A percentile compares a stretch with the other conserved stretches of the same genome.
phyloP scores from a whole-genome alignment of 108 stramenopile species.

The Fragilaria crotonensis region DNA sequence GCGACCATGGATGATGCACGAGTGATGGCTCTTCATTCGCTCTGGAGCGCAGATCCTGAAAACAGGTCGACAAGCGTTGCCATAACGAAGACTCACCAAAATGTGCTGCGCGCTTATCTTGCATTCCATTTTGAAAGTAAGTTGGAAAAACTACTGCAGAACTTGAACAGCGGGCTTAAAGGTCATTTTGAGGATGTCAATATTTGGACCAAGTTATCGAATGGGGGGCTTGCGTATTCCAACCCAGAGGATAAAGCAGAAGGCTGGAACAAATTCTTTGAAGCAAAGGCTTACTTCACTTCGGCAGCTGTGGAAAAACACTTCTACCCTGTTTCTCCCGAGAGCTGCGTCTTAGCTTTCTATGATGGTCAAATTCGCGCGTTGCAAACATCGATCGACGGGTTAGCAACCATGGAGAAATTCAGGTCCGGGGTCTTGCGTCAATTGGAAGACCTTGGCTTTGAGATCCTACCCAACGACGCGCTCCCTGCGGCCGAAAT shows the following conservation, averaged over 20 bases:
- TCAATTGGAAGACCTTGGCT: constrained; percentile 58
- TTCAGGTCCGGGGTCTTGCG: constrained; percentile 41
- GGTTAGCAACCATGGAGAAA: constrained; percentile 34
- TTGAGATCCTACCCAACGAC: constrained; percentile 22
- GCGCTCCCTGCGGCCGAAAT: constrained; percentile 9
- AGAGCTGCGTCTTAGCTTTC: constrained; percentile 75
- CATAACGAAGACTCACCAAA: constrained; percentile 45
- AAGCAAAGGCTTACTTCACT: constrained; percentile 59
- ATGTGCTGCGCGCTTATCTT: constrained; percentile 52
- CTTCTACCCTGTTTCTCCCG: constrained; percentile 75
- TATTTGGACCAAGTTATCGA: constrained; percentile 69
- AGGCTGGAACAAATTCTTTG: constrained; percentile 84
- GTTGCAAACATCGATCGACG: constrained; percentile 59
- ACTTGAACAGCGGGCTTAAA: constrained; percentile 62
- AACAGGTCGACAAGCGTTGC: constrained; percentile 6
- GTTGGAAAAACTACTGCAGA: constrained; percentile 69
- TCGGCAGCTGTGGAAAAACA: constrained; percentile 77
- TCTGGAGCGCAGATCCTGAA: neutral
- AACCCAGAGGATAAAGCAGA: constrained; percentile 23
- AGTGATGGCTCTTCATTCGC: neutral
- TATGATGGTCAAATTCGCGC: constrained; percentile 78
- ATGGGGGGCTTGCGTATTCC: constrained; percentile 55
- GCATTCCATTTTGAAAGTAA: constrained; percentile 57
- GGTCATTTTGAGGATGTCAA: constrained; percentile 64
- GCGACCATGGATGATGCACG: constrained; percentile 38